Evolutionary conservation across 139 green algal species (phyloP).

Genomic region (Edaphochlamys debaryana): DNA sequence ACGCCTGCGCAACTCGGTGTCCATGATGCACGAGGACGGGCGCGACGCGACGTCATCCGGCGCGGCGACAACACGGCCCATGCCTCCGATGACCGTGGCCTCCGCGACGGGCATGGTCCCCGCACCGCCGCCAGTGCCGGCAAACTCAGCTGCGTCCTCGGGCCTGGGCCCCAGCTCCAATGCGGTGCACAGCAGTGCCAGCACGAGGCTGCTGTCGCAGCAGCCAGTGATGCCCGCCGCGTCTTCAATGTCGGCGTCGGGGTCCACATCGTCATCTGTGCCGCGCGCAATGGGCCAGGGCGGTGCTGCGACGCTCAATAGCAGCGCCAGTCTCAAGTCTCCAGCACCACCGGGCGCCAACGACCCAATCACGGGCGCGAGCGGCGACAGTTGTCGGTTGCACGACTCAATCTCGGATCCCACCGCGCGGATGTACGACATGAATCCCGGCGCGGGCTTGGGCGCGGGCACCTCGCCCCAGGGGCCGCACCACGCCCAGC

Average conservation of each 20-base stretch:
- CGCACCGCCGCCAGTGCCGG: not conserved
- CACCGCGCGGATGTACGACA: not conserved
- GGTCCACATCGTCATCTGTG: no score
- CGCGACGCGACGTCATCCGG: not conserved
- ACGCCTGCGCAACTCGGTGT: slow-evolving; percentile 30
- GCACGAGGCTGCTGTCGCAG: no score
- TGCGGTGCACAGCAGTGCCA: no score
- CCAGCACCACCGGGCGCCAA: not conserved
- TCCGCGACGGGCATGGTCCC: not conserved
- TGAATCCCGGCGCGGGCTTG: no score
- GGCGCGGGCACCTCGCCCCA: no score
- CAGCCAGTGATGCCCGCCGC: no score
- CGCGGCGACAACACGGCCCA: not conserved
- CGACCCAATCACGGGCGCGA: not conserved
- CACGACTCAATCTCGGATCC: slow-evolving; percentile 37
- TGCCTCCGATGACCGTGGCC: not conserved
- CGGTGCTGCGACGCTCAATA: not conserved
- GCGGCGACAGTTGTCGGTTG: not conserved
- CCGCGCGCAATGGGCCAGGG: no score
- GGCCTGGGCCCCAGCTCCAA: no score
- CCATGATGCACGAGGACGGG: not conserved
- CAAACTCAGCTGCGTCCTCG: no score
- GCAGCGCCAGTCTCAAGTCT: not conserved
- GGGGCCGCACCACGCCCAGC: not conserved
- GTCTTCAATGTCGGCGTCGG: no score